Base-by-base conservation (phyloP, 441 rosid genomes). In the California macrophylla region DNA sequence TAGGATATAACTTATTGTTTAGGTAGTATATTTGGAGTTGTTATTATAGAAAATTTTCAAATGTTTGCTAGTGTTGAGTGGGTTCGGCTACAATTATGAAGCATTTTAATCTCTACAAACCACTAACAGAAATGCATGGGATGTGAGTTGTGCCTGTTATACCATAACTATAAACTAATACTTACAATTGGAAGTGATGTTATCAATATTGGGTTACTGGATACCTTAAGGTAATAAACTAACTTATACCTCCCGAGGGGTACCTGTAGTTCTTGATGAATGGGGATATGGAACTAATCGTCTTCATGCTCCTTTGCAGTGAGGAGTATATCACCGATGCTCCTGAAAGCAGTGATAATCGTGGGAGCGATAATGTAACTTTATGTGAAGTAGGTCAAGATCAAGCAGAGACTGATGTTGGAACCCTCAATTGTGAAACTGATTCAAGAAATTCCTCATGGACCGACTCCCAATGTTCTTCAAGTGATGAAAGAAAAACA, bases 301-400 rank as follows among this genome's bases (percentile, higher is more conserved):
- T 47, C 20, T 47, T 15, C n/a, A 6, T 10, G 8, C 56, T 47
- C n/a, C 56, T 16, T 70, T 70, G 81, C 85, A 90, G 93, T 32
- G 77, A 82, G 21, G 85, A 77, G 72, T 75, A 13, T 80, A 58
- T 69, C 23, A 62, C 50, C 60, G 78, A 76, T 64, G 69, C 69
- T 77, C 47, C 47, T 66, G 76, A 52, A 63, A 72, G 67, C 50
- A 32, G 77, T 23, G 60, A 58, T 12, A 74, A 2, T 20, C 1
- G 18, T 21, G 69, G 64, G 66, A 64, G 21, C 40, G 77, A 32
- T 77, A 63, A 69, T 72, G 18, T 5, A 9, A 21, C 15, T 68
- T 71, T 63, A 34, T 58, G 72, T 66, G 54, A 65, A 64, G 71
- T 9, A 69, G 71, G 30, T 40, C 75, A 71, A 62, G 82, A 62